Evolutionary conservation across 139 green algal genomes (phyloP).

Genomic region (Picochlorum sp.): DNA sequence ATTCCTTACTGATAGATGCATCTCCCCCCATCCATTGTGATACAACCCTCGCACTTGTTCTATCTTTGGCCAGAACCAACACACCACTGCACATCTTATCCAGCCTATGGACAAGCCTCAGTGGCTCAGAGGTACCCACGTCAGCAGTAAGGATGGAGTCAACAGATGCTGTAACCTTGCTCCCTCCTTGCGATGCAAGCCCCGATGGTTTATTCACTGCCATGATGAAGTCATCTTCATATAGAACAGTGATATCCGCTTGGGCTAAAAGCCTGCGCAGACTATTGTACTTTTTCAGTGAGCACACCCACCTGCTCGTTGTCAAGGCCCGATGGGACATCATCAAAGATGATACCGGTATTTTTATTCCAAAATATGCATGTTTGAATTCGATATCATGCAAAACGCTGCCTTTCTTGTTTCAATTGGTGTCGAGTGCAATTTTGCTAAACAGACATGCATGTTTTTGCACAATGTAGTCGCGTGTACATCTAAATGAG

Average conservation of each 20-base stretch:
- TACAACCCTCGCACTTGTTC: slow-evolving; percentile 45
- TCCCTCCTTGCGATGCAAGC: slow-evolving; percentile 43
- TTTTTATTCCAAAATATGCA: no score
- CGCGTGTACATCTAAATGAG: no score
- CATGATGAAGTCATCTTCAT: slow-evolving; percentile 33
- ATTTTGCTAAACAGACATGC: no score
- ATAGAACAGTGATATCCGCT: slow-evolving; percentile 19
- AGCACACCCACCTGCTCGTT: no score
- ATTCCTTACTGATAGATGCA: slow-evolving; percentile 10
- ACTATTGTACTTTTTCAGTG: no score
- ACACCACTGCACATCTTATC: slow-evolving; percentile 46
- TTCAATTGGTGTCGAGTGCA: no score
- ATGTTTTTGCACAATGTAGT: no score
- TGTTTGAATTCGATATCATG: no score
- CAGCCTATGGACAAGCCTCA: slow-evolving; percentile 56
- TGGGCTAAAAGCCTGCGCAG: no score
- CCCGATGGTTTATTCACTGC: slow-evolving; percentile 61
- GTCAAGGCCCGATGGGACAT: no score
- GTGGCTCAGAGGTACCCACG: not conserved
- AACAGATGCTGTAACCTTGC: slow-evolving; percentile 12
- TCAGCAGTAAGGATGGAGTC: slow-evolving; percentile 20
- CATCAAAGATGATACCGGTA: no score
- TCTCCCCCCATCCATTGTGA: not conserved
- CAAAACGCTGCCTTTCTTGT: no score
- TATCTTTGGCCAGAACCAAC: slow-evolving; percentile 39